Base-by-base conservation (phyloP, 1,284 basidiomycete species). In the Sanghuangporus sanghuang region DNA sequence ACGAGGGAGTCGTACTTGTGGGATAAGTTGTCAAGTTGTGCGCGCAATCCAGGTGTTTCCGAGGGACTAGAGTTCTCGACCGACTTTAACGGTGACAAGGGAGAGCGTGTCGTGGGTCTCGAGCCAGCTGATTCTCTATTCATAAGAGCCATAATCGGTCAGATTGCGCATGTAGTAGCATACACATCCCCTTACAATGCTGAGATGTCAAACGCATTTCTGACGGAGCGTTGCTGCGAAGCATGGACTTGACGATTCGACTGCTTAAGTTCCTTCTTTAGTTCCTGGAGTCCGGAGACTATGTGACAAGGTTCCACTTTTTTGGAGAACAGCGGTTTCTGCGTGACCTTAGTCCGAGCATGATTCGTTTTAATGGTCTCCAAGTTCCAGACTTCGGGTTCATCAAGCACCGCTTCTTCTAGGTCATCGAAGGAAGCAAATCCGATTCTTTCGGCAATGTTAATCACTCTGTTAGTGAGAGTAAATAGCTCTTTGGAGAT, bases 1-100 rank as follows among this genome's bases (percentile, higher is more conserved):
- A 74, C 65, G 5, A 82, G 73, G 1, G 71, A 74, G 59, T 82
- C 78, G 62, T 81, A 82, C 4, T 66, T 63, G 40, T 49, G 35
- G 16, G 53, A 38, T 44, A 63, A 27, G 7, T 27, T 9, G 7
- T 54, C n/a, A 12, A 65, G 49, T 14, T 62, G 16, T 11, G 35
- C 9, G 44, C 39, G 53, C 12, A 64, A 39, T 12, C 48, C 18
- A 42, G n/a, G 3, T n/a, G 38, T 46, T 39, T 63, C 61, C 12
- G 61, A 1, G 36, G 9, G 32, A 3, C 27, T 23, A 32, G 54
- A 6, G 21, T 55, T 39, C 35, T 21, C 52, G 44, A 8, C 6
- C 9, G 35, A 53, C 18, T 53, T 61, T n/a, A 52, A 38, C 8
- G 60, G 27, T 14, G 50, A 32, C 11, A 59, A 36, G 1, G 57